Conservation (phyloP, 73 alveolate species). For the Stentor roeselii region DNA sequence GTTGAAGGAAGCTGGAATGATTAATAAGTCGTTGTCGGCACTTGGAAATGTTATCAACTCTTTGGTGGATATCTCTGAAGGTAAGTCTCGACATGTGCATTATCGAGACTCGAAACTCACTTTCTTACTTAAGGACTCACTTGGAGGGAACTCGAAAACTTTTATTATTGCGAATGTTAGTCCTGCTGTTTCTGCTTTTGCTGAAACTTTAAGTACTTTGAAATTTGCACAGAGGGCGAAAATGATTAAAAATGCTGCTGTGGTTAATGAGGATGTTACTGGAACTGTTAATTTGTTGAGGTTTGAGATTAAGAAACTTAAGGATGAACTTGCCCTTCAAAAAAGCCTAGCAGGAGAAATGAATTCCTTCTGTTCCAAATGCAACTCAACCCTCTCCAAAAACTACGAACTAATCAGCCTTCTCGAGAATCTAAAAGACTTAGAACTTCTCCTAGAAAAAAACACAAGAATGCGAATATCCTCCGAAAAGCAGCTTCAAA, state of each 20-base stretch:
- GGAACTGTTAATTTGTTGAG: slow-evolving; percentile 49
- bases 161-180: slow-evolving; percentile 62
- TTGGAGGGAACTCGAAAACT: too few species aligned
- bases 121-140: slow-evolving; percentile 59
- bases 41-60: slow-evolving; percentile 62
- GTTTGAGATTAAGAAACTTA: slow-evolving; percentile 57
- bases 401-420: too few species aligned
- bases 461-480: slow-evolving; percentile 5
- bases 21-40: slow-evolving; percentile 42
- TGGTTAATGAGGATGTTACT: slow-evolving; percentile 49
- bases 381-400: too few species aligned
- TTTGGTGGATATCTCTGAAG: slow-evolving; percentile 54
- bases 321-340: slow-evolving; percentile 40
- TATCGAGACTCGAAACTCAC: slow-evolving; percentile 74
- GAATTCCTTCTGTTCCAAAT: too few species aligned
- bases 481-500: neutral
- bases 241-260: slow-evolving; percentile 61
- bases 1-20: slow-evolving; percentile 84
- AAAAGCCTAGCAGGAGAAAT: too few species aligned
- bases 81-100: slow-evolving; percentile 46
- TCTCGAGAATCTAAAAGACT: too few species aligned
- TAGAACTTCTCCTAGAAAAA: neutral
- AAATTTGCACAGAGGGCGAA: slow-evolving; percentile 75
- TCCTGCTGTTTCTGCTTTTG: slow-evolving; percentile 48
- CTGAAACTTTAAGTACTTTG: slow-evolving; percentile 63